Conservation (phyloP, 768 basidiomycete genomes). For the Melanogaster broomeanus region DNA sequence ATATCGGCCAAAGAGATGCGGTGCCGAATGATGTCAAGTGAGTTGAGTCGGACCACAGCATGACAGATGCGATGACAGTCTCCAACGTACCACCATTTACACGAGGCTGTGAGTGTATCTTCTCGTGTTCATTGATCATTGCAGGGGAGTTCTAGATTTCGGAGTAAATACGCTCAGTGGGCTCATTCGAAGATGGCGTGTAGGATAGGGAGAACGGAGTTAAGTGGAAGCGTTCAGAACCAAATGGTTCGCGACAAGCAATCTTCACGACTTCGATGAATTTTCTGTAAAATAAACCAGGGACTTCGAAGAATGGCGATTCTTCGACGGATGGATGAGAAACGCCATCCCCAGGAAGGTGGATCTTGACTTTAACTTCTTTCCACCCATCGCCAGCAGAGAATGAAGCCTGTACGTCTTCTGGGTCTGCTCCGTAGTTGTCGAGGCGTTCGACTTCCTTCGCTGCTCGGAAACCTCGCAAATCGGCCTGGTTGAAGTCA, state of each 20-base stretch:
- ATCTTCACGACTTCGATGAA: background rate
- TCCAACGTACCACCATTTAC: conserved; percentile 9
- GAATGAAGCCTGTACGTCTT: background rate
- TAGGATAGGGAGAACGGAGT: background rate
- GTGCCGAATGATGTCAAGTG: conserved; percentile 21
- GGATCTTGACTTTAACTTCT: background rate
- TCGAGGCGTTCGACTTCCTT: background rate
- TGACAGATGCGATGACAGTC: conserved; percentile 13
- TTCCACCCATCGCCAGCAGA: background rate
- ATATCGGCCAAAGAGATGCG: conserved; percentile 16
- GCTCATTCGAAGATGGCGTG: background rate
- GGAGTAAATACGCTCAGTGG: conserved; percentile 12
- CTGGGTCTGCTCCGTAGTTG: background rate
- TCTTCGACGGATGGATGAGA: background rate
- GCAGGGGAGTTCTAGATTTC: conserved; percentile 19
- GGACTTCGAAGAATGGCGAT: background rate
- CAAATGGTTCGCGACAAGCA: background rate
- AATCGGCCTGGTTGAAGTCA: conserved; percentile 9
- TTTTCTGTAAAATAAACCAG: background rate
- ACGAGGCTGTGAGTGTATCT: conserved; percentile 5
- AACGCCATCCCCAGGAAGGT: background rate
- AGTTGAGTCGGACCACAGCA: conserved; percentile 26
- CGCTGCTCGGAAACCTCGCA: conserved; percentile 1
- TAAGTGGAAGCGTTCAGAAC: background rate
- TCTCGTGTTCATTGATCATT: conserved; percentile 14